Evolutionary conservation across 257 asterid genomes (phyloP), one percentile per base, ranked within the genome.

Genomic region (Knoxia roxburghii): DNA sequence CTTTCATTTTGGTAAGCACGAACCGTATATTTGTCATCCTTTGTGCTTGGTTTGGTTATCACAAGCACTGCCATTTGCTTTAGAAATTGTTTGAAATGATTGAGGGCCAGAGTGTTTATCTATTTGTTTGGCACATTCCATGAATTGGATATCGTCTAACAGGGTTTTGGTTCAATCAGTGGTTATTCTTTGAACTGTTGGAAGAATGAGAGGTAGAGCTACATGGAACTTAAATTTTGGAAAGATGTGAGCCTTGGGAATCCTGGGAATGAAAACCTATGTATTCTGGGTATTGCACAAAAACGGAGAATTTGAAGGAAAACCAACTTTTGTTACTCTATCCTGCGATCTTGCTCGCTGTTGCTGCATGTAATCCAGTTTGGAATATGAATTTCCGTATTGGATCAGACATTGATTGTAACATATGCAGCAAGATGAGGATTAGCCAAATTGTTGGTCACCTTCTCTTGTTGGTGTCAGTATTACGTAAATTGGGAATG

Each of bases 211-310:
- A 24, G 17, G 7, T 56, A 35, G 62, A 29, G 14, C 41, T 3
- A 18, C 26, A 24, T 24, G 24, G 23, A 56, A 30, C 62, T 57
- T 17, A 17, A 57, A 57, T 11, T 57, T 20, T 41, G 29, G 41
- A 57, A 57, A 54, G 55, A 56, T 41, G 54, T 41, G 53, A 62
- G 33, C 11, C 5, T 62, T 11, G 24, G 51, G 67, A 18, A 62
- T 24, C 24, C 12, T 24, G 26, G 37, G 13, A 17, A 43, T 26
- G 43, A 41, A 62, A 54, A 12, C 20, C 37, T 1, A 2, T 41
- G 68, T 9, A 4, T 24, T 24, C 41, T 15, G 49, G 26, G 0
- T 0, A 30, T 29, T 29, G 17, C 33, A 13, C 40, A 1, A 26
- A 35, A 29, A 46, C 3, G n/a, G 14, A 46, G 1, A 17, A 9